phyloP scores from a whole-genome alignment of 2,329 filamentous ascomycete species.

The Colletotrichum zoysiae region DNA sequence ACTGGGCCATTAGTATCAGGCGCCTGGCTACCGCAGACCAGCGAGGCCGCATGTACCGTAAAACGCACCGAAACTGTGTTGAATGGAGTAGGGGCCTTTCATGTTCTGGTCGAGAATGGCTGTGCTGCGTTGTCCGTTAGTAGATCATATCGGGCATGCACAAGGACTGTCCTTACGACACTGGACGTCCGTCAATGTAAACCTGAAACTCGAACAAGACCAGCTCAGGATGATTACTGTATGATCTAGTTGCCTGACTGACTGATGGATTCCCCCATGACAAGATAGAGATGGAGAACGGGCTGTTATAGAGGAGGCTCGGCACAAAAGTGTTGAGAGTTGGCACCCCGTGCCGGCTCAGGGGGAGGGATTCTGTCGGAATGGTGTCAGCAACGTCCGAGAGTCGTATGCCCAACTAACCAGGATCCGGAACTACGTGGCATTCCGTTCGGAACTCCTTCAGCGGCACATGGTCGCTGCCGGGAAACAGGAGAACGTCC shows the following conservation, averaged over 20 bases:
- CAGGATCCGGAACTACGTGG: conserved; percentile 71
- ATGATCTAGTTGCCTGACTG: conserved; percentile 67
- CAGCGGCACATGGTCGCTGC: conserved; percentile 74
- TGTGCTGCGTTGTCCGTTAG: conserved; percentile 55
- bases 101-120: conserved; percentile 62
- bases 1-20: not conserved
- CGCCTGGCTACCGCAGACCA: not conserved
- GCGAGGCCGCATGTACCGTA: no score
- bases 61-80: conserved; percentile 58
- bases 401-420: conserved; percentile 47
- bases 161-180: conserved; percentile 62
- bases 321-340: conserved; percentile 80
- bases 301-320: conserved; percentile 67
- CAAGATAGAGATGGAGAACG: conserved; percentile 81
- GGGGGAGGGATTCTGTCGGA: conserved; percentile 63
- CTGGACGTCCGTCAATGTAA: conserved; percentile 74
- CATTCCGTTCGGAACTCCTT: conserved; percentile 88
- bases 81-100: conserved; percentile 64
- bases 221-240: conserved; percentile 67
- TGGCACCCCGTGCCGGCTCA: conserved; percentile 66
- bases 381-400: not conserved
- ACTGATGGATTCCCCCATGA: conserved; percentile 75
- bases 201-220: conserved; percentile 75
- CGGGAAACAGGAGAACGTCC: conserved; percentile 86
- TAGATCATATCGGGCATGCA: no score